Conservation (phyloP, 1,284 basidiomycete species). For the Ustilago sp. region DNA sequence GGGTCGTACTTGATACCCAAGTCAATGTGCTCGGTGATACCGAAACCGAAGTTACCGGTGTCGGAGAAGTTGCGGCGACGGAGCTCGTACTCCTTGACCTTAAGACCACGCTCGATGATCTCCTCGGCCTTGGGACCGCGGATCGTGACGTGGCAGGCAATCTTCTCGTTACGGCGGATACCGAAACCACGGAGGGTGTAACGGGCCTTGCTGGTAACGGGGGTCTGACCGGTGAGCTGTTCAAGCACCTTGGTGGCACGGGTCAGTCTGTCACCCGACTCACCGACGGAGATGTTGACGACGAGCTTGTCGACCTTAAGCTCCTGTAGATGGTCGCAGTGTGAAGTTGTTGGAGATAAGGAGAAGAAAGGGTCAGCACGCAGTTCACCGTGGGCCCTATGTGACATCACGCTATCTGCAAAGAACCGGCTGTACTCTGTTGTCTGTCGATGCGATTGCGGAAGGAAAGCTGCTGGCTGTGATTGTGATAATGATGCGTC, state of each 20-base stretch:
- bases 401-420: not conserved
- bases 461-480: not conserved
- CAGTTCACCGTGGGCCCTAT: not conserved
- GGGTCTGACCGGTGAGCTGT: conserved; percentile 99
- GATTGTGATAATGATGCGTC: not conserved
- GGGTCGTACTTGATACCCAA: conserved; percentile 80
- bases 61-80: conserved; percentile 86
- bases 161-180: conserved; percentile 99
- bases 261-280: conserved; percentile 98
- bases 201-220: conserved; percentile 98
- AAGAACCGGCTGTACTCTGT: conserved; percentile 6
- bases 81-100: conserved; percentile 99
- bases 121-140: conserved; percentile 99
- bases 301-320: conserved; percentile 98
- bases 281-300: conserved; percentile 99
- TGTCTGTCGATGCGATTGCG: conserved; percentile 1
- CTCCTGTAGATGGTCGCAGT: conserved; percentile 74
- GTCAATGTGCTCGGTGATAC: conserved; percentile 82
- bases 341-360: not conserved
- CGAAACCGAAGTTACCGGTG: conserved; percentile 69
- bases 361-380: conserved; percentile 9
- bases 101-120: conserved; percentile 95
- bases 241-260: conserved; percentile 99
- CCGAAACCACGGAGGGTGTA: conserved; percentile 99
- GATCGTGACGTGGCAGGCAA: conserved; percentile 98